Base-by-base conservation (phyloP, 148 eudicot species). In the Rhododendron ovatum region DNA sequence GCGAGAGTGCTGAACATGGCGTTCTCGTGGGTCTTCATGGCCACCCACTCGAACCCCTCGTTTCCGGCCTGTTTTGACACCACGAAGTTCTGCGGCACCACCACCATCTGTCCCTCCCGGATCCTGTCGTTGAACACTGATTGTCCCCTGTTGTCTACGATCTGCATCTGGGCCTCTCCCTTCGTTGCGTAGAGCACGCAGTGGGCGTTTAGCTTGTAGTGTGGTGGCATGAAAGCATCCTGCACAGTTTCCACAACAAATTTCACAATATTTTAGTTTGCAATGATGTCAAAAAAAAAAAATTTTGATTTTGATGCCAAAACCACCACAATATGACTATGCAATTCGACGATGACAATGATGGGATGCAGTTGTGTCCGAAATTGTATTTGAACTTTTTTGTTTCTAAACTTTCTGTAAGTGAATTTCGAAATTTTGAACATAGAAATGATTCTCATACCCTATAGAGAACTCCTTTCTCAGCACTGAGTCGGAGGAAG, bases 51-150 rank as follows among this genome's bases (percentile, higher is more conserved):
- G 86, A 91, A 92, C 15, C 95, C 98, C 78, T 91, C 90, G 33
- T 92, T 87, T 15, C 90, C 88, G 0, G 98, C 98, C 79, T 91
- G 92, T 85, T 90, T 93, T 65, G 90, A 82, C 24, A 88, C 89
- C 1, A 91, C 98, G 63, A 88, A 95, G 90, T 91, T 91, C 82
- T 95, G 98, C 28, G 98, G 99, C 5, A 94, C 90, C 28, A 93
- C 93, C 90, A 96, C 86, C 0, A 93, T 26, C 39, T 96, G 96
- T 1, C 98, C 96, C 84, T 90, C 86, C 3, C 85, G 84, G 22
- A 96, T 53, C 81, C 83, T 88, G 26, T 88, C 92, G 84, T 95
- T 90, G 87, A 95, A 95, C 81, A 95, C 90, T 0, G 90, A 82
- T 69, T 91, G 78, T 20, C 96, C 98, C 2, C 84, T 84, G 86